Evolutionary conservation across 1,139 yeast genomes (phyloP), one percentile per base, ranked within the genome.

Genomic region (Scheffersomyces segobiensis): DNA sequence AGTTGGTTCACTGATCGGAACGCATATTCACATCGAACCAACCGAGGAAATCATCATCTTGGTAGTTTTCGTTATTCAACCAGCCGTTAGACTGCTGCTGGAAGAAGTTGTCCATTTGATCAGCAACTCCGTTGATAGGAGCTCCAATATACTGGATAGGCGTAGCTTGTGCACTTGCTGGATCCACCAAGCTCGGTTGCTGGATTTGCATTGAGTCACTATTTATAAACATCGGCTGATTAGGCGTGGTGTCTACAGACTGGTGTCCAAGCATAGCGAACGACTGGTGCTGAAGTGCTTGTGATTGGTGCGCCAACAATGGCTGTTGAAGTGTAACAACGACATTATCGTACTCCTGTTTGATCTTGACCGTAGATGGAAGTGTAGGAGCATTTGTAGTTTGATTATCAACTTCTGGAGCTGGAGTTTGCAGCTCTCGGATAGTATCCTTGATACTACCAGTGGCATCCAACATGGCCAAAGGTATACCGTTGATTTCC

Each of bases 41-140:
- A n/a, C 98, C 98, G 55, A 93, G 78, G 69, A 93, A 89, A 70
- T 93, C 98, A 70, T 93, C 98, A 58, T 80, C 83, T 59, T 76
- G 78, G 59, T 86, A 86, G 57, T 85, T 88, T 65, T 90, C 91
- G 74, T 87, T 87, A 65, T 78, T 78, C 52, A 79, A 67, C 97
- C 97, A 91, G 46, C 92, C 93, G 54, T 87, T 85, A 22, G 93
- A 88, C 67, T 91, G 97, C 73, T 89, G 93, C 69, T 88, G 91
- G 79, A 90, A 83, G 72, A 88, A 83, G 42, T 75, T 77, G 65
- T 84, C 87, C 65, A 85, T 72, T 68, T 81, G 84, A 61, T 81
- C 75, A 2, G 78, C 73, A 56, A 75, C 74, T 2, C 69, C 71
- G 55, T 49, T 46, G 53, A 48, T 24, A 17, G 42, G 42, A 21